Base-by-base conservation (phyloP, 1,284 basidiomycete genomes). In the Cryptococcus wingfieldii region DNA sequence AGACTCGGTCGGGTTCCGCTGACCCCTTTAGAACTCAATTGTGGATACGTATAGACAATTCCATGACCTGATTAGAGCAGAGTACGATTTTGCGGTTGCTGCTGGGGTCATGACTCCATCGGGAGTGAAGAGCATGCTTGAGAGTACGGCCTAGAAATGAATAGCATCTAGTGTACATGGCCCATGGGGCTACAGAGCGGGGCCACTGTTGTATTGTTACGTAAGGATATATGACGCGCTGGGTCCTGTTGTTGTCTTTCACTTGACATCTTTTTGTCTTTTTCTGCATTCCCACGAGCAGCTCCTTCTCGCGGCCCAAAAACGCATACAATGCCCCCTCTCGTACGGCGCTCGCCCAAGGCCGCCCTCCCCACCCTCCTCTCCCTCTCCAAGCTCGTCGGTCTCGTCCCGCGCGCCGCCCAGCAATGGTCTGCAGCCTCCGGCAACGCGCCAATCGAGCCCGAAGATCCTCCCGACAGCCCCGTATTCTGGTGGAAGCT, bases 41-140 rank as follows among this genome's bases (percentile, higher is more conserved):
- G 80, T 84, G 55, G 85, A 87, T 54, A 82, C 82, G 39, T 94
- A 92, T 74, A 79, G 80, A 58, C 80, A 81, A 39, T 92, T 90
- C 76, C 79, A 84, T 66, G 83, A 80, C 60, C 65, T 80, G 16
- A 68, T 79, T 38, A 62, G 78, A 31, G 69, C 76, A 25, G 79
- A 80, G 56, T 80, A 80, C 58, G 76, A 76, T 53, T 79, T 78
- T 56, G 60, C 65, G n/a, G 73, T 74, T 1, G 73, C 74, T 1
- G 70, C 71, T n/a, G 63, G 60, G 7, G 63, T 80, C 34, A 62
- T 72, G 49, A 71, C 74, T 14, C 78, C 78, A 3, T 66, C 66
- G 3, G 70, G 67, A 1, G 64, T 79, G 16, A 61, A 64, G 53
- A 69, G 64, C 16, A 53, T 71, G 42, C 67, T 72, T 23, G 52